Conservation (phyloP, 2,329 filamentous ascomycete genomes). For the Beauveria sp. region DNA sequence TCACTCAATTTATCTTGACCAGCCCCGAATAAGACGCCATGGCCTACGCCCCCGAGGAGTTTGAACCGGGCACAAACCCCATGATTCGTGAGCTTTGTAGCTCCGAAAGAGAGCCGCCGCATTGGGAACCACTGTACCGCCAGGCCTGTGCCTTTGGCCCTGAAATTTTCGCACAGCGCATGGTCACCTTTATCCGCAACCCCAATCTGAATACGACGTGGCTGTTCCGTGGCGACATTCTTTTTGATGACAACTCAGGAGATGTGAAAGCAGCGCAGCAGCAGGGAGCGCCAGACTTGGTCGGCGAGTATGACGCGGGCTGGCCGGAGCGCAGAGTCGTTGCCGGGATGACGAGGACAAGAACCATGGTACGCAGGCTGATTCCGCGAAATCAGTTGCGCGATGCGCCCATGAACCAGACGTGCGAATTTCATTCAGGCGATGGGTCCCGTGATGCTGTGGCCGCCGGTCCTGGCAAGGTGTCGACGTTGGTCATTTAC, state of each 20-base stretch:
- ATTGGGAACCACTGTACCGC: conserved; percentile 48
- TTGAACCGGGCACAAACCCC: conserved; percentile 21
- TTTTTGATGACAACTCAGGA: conserved; percentile 25
- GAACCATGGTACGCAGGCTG: conserved; percentile 65
- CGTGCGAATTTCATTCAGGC: conserved; percentile 61
- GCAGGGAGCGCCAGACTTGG: not conserved
- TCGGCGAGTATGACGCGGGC: conserved; percentile 22
- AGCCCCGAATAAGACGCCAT: not conserved
- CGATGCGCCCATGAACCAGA: conserved; percentile 72
- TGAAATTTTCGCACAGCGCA: conserved; percentile 55
- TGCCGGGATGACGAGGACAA: conserved; percentile 34
- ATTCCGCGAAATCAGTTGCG: conserved; percentile 75
- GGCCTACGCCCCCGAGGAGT: not conserved
- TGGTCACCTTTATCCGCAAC: conserved; percentile 68
- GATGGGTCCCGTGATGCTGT: conserved; percentile 21
- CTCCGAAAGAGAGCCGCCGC: conserved; percentile 14
- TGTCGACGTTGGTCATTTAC: conserved; percentile 54
- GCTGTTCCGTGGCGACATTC: conserved; percentile 71
- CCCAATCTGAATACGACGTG: conserved; percentile 73
- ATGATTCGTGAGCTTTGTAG: conserved; percentile 26
- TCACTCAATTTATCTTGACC: not conserved
- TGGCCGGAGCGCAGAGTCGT: conserved; percentile 15
- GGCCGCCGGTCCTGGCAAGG: conserved; percentile 6
- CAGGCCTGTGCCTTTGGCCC: conserved; percentile 56
- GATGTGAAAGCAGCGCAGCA: conserved; percentile 16